These are phyloP conservation scores for Fusarium sp. DNA, from an alignment of 2,329 filamentous ascomycete species.

Conservation along the genomic window DNA sequence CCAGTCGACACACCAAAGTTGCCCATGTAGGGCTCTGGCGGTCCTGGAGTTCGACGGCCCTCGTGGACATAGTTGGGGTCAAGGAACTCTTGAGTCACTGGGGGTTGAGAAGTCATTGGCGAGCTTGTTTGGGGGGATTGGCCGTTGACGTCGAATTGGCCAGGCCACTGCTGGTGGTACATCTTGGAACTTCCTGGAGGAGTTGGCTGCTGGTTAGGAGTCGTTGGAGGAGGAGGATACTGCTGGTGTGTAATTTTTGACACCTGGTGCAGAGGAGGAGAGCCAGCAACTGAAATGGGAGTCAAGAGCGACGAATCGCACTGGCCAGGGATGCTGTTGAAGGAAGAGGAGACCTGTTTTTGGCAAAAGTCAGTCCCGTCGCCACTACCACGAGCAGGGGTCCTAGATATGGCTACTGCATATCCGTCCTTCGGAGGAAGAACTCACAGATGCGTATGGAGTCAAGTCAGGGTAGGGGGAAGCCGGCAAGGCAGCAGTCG, in stretches of 20 bases:
- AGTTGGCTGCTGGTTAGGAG: conserved; percentile 59
- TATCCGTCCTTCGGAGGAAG: background rate
- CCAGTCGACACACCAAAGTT: conserved; percentile 52
- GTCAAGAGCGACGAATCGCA: conserved; percentile 62
- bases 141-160: conserved; percentile 56
- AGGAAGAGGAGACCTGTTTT: conserved; percentile 46
- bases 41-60: conserved; percentile 54
- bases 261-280: conserved; percentile 61
- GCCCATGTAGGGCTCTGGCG: conserved; percentile 53
- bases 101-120: conserved; percentile 58
- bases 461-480: conserved; percentile 48
- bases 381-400: background rate
- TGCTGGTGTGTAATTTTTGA: conserved; percentile 55
- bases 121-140: conserved; percentile 58
- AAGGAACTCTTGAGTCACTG: conserved; percentile 51
- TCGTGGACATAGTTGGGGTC: conserved; percentile 53
- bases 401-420: background rate
- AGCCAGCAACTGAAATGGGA: conserved; percentile 63
- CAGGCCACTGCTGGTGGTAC: conserved; percentile 56
- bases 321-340: conserved; percentile 48
- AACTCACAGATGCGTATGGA: conserved; percentile 50
- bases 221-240: conserved; percentile 54
- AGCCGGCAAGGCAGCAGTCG: conserved; percentile 34
- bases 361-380: conserved; percentile 15
- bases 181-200: conserved; percentile 62